Evolutionary conservation across 805 yeast species (phyloP).

Genomic region (Debaryomyces castellii): DNA sequence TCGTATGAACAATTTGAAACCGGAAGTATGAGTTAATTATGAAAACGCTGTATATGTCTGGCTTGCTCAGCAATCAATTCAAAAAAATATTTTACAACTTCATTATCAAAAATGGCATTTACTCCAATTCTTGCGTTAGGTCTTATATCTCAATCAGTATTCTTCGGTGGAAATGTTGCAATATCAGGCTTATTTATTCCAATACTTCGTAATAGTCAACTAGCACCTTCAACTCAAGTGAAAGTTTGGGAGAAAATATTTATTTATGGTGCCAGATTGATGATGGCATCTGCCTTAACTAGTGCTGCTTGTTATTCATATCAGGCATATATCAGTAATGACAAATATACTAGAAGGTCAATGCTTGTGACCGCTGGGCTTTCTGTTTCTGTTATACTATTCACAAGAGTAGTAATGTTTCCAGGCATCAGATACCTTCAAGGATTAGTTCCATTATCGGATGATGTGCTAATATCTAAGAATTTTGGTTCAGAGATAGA

Average conservation of each 20-base stretch:
- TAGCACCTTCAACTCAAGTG: not conserved
- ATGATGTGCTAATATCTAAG: not conserved
- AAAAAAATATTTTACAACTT: not conserved
- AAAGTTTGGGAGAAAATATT: not conserved
- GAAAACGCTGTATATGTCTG: too few relatives aligned
- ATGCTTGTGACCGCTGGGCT: not conserved
- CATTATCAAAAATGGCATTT: constrained; percentile 2
- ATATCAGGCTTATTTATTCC: constrained; percentile 4
- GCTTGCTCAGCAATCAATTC: not conserved
- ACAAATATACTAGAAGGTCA: not conserved
- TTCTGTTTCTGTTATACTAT: constrained; percentile 2
- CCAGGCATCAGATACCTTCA: constrained; percentile 1
- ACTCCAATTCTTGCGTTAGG: constrained; percentile 4
- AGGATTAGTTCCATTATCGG: not conserved
- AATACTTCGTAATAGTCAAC: not conserved
- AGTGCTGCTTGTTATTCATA: not conserved
- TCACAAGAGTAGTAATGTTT: not conserved
- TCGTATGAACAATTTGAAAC: too few relatives aligned
- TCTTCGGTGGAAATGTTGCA: constrained; percentile 5
- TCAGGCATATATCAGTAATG: not conserved
- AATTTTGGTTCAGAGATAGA: not conserved
- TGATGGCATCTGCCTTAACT: not conserved
- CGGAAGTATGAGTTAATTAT: too few relatives aligned
- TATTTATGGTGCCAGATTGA: constrained; percentile 1
- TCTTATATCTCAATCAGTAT: constrained; percentile 5